Conservation (phyloP, 371 early-diverging fungal genomes). For the Mucor mucedo region DNA sequence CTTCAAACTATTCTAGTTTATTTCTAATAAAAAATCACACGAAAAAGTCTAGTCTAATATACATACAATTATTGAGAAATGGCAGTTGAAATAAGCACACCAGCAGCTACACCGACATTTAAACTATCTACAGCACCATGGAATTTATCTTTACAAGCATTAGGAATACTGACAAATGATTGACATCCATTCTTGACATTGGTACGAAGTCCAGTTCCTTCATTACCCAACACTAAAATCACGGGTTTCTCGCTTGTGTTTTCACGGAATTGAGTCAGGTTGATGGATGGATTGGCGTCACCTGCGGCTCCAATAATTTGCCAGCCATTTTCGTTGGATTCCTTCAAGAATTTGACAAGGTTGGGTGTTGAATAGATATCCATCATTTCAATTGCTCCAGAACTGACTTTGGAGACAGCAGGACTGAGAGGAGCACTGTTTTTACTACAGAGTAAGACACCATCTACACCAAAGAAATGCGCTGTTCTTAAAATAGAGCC, state of each 20-base stretch:
- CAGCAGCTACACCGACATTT: slow-evolving; percentile 70
- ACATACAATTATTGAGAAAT: background rate
- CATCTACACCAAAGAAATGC: slow-evolving; percentile 66
- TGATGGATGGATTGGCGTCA: slow-evolving; percentile 16
- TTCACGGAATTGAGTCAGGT: slow-evolving; percentile 7
- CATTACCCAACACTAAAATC: slow-evolving; percentile 70
- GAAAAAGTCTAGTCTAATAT: too few species aligned
- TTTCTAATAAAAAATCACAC: background rate
- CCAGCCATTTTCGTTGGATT: slow-evolving; percentile 55
- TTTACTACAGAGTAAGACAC: slow-evolving; percentile 58
- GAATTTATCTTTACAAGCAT: background rate
- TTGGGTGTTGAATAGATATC: slow-evolving; percentile 54
- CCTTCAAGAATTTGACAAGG: slow-evolving; percentile 54
- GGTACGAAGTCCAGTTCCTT: slow-evolving; percentile 62
- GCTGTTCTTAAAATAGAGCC: slow-evolving; percentile 69
- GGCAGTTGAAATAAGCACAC: slow-evolving; percentile 46
- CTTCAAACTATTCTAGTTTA: background rate
- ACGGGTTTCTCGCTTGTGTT: slow-evolving; percentile 25
- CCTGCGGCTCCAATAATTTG: slow-evolving; percentile 57
- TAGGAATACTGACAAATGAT: slow-evolving; percentile 49
- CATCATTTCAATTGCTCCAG: slow-evolving; percentile 70
- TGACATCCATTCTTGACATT: slow-evolving; percentile 50
- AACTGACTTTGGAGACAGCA: slow-evolving; percentile 65
- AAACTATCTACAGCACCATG: slow-evolving; percentile 59
- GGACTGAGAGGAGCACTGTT: slow-evolving; percentile 65